Base-by-base conservation (phyloP, 2,329 filamentous ascomycete species). In the Pyricularia sp. region DNA sequence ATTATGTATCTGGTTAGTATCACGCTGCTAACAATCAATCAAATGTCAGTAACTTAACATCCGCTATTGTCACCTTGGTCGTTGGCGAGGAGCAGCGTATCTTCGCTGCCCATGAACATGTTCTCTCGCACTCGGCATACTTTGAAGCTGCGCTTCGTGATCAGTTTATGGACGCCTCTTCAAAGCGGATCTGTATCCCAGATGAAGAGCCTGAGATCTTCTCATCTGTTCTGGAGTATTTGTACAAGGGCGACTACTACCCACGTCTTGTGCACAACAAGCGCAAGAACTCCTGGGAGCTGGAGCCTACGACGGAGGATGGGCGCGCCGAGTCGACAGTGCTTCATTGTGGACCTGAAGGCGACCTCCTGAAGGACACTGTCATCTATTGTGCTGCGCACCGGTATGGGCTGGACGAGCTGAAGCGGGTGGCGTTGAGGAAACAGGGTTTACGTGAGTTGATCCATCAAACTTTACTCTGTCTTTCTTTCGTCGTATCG, bases 161-260 rank as follows among this genome's bases (percentile, higher is more conserved):
- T 71, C 87, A 90, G 75, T 90, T 86, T 82, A 85, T 87, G 80
- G 85, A 86, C 20, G 75, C 78, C n/a, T 77, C 82, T 69, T 84
- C 82, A 76, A 93, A 92, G 80, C 89, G 90, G 68, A 90, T 97
- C 77, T 85, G 90, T 67, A 86, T 97, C 1, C 90, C 92, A 1
- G 88, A 94, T 70, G 94, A 97, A 79, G 90, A 94, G 73, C 93
- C 94, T 25, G 93, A 97, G 77, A 90, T 97, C 75, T 94, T 97
- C 79, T 96, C 92, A 9, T 93, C 91, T 6, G 85, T 97, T 12
- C 88, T 97, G 69, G 94, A 97, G 77, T 97, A 91, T 74, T 88
- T 97, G 69, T 96, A 96, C 85, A 96, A 96, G 80, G 93, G 93
- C 72, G 94, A 97, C 79, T 97, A 97, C 81, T 94, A 90, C 74